Conservation (phyloP, 106 monocot species). For the Vanilla planifolia region DNA sequence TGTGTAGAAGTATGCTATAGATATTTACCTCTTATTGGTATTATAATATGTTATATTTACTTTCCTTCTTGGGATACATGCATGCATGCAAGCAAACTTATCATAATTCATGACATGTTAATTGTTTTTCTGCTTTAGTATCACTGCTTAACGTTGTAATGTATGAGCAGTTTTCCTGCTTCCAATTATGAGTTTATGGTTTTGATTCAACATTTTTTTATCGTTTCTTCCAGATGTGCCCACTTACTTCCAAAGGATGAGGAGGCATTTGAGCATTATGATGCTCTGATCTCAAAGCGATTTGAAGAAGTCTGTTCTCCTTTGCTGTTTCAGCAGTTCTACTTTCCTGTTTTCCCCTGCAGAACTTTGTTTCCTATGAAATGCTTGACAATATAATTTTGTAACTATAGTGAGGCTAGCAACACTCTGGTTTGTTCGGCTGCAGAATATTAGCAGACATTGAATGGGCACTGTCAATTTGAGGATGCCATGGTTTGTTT, state of each 20-base stretch:
- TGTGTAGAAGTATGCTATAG: too few relatives aligned
- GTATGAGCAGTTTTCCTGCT: background rate
- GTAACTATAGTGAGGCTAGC: too few relatives aligned
- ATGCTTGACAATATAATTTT: conserved; percentile 1
- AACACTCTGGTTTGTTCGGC: too few relatives aligned
- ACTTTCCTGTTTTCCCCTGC: background rate
- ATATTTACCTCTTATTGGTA: too few relatives aligned
- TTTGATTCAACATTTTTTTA: background rate
- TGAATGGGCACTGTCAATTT: too few relatives aligned
- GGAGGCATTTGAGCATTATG: conserved; percentile 65
- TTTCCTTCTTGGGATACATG: too few relatives aligned
- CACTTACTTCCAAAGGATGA: conserved; percentile 78
- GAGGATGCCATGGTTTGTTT: too few relatives aligned
- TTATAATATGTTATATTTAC: too few relatives aligned
- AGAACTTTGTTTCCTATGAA: background rate
- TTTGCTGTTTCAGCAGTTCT: background rate
- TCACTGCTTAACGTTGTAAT: background rate
- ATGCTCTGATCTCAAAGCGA: conserved; percentile 34
- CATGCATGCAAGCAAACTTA: too few relatives aligned
- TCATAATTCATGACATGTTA: too few relatives aligned
- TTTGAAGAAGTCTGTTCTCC: conserved; percentile 53
- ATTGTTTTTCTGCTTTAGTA: too few relatives aligned
- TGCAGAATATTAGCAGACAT: too few relatives aligned
- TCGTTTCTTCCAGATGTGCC: conserved; percentile 36
- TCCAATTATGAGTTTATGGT: background rate